Conservation (phyloP, 805 yeast species). For the Candida pseudoglaebosa region DNA sequence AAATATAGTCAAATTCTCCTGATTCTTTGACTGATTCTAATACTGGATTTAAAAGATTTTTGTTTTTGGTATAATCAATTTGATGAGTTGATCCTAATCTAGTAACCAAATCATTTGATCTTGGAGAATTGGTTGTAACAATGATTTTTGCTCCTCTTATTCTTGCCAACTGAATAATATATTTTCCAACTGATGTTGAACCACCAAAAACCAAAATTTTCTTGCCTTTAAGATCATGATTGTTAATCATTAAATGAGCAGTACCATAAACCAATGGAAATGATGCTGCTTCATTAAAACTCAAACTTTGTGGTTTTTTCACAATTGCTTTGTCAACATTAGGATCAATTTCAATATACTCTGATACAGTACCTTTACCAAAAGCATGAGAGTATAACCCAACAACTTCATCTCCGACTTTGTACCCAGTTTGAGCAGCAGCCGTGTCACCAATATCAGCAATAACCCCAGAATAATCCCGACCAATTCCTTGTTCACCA, state of each 20-base stretch:
- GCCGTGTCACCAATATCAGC: constrained; percentile 27
- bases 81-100: constrained; percentile 58
- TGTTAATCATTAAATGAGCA: constrained; percentile 43
- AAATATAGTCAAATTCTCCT: constrained; percentile 53
- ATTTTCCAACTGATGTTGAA: constrained; percentile 64
- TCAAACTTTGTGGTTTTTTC: constrained; percentile 42
- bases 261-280: constrained; percentile 55
- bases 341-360: constrained; percentile 41
- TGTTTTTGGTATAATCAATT: constrained; percentile 53
- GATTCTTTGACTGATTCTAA: constrained; percentile 29
- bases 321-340: constrained; percentile 6
- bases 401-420: constrained; percentile 27
- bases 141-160: constrained; percentile 42
- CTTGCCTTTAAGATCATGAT: constrained; percentile 36
- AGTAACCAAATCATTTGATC: constrained; percentile 41
- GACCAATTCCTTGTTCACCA: constrained; percentile 23
- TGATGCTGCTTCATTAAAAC: constrained; percentile 58
- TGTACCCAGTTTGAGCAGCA: constrained; percentile 13
- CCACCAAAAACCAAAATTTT: constrained; percentile 69
- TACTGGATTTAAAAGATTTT: constrained; percentile 25
- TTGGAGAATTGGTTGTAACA: constrained; percentile 53
- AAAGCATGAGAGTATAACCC: constrained; percentile 22
- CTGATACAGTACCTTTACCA: constrained; percentile 40
- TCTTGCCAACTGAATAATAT: constrained; percentile 55
- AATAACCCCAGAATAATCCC: constrained; percentile 31